These are phyloP conservation scores for Monosporascus sp. DNA, from an alignment of 2,329 filamentous ascomycete species.

Conservation along the genomic window DNA sequence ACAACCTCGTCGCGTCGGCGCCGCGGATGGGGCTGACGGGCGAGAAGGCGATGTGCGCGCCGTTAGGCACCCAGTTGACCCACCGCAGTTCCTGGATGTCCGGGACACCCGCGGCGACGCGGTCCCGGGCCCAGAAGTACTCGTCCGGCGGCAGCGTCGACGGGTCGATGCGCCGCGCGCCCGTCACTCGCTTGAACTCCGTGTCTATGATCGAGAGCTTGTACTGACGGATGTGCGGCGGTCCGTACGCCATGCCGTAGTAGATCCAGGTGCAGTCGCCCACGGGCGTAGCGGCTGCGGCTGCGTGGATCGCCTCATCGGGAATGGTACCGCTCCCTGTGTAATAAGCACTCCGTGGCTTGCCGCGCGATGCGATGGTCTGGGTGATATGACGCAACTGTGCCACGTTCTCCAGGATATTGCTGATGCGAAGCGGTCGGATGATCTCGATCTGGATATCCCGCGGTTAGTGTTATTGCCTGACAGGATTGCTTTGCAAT, in stretches of 20 bases:
- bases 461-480: not conserved
- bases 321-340: conserved; percentile 27
- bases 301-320: conserved; percentile 24
- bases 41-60: conserved; percentile 37
- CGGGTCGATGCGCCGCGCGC: conserved; percentile 27
- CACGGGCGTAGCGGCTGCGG: conserved; percentile 21
- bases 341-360: conserved; percentile 29
- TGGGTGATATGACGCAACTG: conserved; percentile 31
- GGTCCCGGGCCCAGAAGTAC: conserved; percentile 27
- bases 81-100: conserved; percentile 35
- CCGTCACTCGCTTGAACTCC: conserved; percentile 26
- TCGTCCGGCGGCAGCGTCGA: conserved; percentile 27
- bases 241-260: conserved; percentile 31
- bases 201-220: conserved; percentile 29
- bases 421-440: conserved; percentile 35
- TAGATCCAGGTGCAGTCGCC: conserved; percentile 32
- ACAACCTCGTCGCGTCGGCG: conserved; percentile 34
- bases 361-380: conserved; percentile 29
- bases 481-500: not conserved
- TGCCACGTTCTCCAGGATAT: conserved; percentile 33
- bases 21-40: conserved; percentile 40
- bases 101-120: conserved; percentile 29
- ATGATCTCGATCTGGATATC: conserved; percentile 37
- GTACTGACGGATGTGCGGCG: conserved; percentile 26
- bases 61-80: conserved; percentile 38